These are phyloP conservation scores for Cucumis melo DNA, from an alignment of 306 rosid species.

Conservation along the genomic window DNA sequence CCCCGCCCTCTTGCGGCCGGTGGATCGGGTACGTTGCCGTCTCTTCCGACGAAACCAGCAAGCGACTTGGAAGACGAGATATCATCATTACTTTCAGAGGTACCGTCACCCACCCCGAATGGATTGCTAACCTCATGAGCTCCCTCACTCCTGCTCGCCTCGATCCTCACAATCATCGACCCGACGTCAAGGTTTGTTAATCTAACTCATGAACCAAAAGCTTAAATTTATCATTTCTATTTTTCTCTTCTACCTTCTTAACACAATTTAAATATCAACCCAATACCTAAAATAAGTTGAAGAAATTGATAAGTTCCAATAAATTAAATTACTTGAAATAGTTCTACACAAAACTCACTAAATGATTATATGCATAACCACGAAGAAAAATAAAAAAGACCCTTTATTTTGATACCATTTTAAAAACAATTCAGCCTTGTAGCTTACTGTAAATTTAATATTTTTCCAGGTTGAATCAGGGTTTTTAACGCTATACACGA, in stretches of 20 bases:
- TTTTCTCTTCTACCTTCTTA: not conserved
- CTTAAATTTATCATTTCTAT: not conserved
- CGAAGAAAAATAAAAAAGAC: not conserved
- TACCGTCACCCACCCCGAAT: conserved; percentile 57
- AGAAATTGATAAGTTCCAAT: not conserved
- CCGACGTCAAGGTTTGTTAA: conserved; percentile 31
- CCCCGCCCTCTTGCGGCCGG: conserved; percentile 33
- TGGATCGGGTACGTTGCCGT: conserved; percentile 85
- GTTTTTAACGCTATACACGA: conserved; percentile 62
- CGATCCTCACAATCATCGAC: conserved; percentile 43
- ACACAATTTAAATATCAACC: not conserved
- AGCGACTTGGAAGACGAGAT: conserved; percentile 59
- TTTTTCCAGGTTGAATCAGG: conserved; percentile 48
- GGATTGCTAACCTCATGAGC: conserved; percentile 82
- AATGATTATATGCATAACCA: not conserved
- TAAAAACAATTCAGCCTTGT: not conserved
- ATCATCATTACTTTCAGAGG: conserved; percentile 61
- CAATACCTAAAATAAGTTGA: too few species aligned
- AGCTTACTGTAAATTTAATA: not conserved
- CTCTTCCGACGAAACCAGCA: conserved; percentile 28
- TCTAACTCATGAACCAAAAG: not conserved
- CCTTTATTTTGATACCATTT: not conserved
- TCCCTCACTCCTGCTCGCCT: conserved; percentile 57
- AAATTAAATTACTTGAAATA: not conserved
- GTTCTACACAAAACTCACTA: not conserved